phyloP scores from a whole-genome alignment of 176 grass and related monocot species.

The Echinochloa phyllopogon region DNA sequence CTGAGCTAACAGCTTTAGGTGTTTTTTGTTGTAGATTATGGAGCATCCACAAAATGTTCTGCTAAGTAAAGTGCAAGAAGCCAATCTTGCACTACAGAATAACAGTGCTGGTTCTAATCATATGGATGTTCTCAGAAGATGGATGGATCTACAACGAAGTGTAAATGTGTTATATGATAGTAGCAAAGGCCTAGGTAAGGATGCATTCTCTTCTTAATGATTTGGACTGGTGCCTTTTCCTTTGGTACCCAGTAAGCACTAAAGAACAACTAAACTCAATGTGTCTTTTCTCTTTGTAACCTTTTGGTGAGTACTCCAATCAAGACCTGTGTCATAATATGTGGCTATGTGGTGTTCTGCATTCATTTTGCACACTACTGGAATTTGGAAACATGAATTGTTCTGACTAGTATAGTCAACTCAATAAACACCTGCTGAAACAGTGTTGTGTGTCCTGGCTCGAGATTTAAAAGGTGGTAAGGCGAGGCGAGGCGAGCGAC shows the following conservation, averaged over 20 bases:
- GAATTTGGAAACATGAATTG: neutral
- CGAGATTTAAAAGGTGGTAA: neutral
- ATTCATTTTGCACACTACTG: neutral
- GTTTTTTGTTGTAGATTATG: constrained; percentile 59
- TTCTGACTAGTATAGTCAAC: neutral
- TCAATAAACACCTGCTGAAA: neutral
- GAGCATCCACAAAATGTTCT: constrained; percentile 95
- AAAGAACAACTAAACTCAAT: neutral
- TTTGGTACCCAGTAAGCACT: neutral
- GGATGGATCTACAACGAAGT: constrained; percentile 84
- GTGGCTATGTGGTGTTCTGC: neutral
- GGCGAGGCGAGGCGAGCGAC: neutral
- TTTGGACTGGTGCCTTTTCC: constrained; percentile 7
- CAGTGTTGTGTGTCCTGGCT: neutral
- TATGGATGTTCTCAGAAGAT: constrained; percentile 72
- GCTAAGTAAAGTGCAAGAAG: constrained; percentile 73
- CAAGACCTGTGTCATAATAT: neutral
- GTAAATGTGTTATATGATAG: constrained; percentile 89
- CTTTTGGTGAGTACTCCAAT: neutral
- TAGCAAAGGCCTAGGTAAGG: constrained; percentile 69
- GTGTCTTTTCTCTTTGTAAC: neutral
- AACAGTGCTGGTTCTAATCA: constrained; percentile 42
- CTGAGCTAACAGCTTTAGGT: constrained; percentile 27
- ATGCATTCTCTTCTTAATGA: constrained; percentile 19
- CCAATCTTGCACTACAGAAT: constrained; percentile 62